Base-by-base conservation (phyloP, 2,329 filamentous ascomycete genomes). In the Xylariales sp. region DNA sequence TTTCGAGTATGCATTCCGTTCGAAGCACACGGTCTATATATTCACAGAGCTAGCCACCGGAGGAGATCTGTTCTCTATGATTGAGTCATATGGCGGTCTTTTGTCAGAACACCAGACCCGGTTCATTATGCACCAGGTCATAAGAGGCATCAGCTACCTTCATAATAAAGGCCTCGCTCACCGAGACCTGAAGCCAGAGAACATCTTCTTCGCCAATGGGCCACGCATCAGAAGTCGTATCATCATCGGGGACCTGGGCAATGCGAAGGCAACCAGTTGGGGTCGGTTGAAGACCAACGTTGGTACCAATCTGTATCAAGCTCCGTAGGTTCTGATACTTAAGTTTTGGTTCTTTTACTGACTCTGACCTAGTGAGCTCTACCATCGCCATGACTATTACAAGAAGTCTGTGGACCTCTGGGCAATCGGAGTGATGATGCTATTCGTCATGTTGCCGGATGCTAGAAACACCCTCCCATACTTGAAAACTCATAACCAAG, bases 21-120 rank as follows among this genome's bases (percentile, higher is more conserved):
- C 73, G 4, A 56, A 59, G 3, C 60, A 71, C 42, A 69, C 63
- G 12, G 51, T 79, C 66, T 78, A 75, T 44, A 70, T 73, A 0
- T 78, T 82, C 44, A 75, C 70, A 1, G 74, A 80, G 38, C 62
- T 82, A 25, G 77, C 77, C 0, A 65, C 70, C 4, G 70, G 78
- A 1, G 74, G 74, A 0, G 74, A 78, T 46, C 55, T 78, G 3
- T 71, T 69, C 55, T 76, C 74, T 0, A 68, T 74, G 49, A 6
- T 35, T 5, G 12, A 14, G 52, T 73, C 8, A 48, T 60, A 32
- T 61, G 63, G 16, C 60, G 63, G 28, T 55, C 55, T 28, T 1
- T 52, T 73, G 19, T 49, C 53, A 1, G 71, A 74, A 44, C 52
- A 66, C 14, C 65, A 71, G n/a, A 56, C 63, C 51, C 66, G 56